These are phyloP conservation scores for Eucalyptus tenuipes DNA, from an alignment of 345 rosid genomes.

Conservation along the genomic window DNA sequence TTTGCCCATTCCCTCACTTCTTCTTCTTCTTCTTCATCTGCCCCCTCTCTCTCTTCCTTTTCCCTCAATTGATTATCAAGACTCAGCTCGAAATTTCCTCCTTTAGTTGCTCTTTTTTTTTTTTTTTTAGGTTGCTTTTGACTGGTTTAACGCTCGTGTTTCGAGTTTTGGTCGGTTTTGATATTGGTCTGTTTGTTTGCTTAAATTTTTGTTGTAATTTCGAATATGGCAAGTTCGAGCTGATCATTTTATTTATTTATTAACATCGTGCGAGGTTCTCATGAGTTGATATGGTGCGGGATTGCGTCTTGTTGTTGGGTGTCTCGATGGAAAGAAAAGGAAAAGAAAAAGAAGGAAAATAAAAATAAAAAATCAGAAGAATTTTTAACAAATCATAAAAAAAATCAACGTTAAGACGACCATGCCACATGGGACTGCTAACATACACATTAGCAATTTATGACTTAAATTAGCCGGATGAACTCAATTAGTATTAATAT, in stretches of 20 bases:
- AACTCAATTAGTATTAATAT: too few relatives aligned
- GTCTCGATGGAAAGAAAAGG: not conserved
- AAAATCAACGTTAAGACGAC: rapidly evolving
- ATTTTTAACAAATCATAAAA: too few relatives aligned
- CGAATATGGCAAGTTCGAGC: not conserved
- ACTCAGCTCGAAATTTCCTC: not conserved
- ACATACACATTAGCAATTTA: too few relatives aligned
- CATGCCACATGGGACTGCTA: rapidly evolving
- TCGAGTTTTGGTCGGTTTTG: not conserved
- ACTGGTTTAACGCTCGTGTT: not conserved
- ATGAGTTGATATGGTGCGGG: not conserved
- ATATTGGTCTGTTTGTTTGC: not conserved
- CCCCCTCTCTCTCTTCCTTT: too few relatives aligned
- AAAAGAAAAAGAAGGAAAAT: too few relatives aligned
- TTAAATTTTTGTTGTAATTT: not conserved
- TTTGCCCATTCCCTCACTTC: not conserved
- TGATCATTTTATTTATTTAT: too few relatives aligned
- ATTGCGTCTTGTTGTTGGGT: not conserved
- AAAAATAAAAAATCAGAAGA: too few relatives aligned
- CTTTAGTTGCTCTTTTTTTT: too few relatives aligned
- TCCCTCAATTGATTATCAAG: not conserved
- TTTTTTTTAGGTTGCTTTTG: too few relatives aligned
- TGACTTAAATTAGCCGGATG: rapidly evolving
- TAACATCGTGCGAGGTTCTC: not conserved
- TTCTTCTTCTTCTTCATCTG: too few relatives aligned